Conservation (phyloP, 305 asterid species). For the Fraxinus latifolia region DNA sequence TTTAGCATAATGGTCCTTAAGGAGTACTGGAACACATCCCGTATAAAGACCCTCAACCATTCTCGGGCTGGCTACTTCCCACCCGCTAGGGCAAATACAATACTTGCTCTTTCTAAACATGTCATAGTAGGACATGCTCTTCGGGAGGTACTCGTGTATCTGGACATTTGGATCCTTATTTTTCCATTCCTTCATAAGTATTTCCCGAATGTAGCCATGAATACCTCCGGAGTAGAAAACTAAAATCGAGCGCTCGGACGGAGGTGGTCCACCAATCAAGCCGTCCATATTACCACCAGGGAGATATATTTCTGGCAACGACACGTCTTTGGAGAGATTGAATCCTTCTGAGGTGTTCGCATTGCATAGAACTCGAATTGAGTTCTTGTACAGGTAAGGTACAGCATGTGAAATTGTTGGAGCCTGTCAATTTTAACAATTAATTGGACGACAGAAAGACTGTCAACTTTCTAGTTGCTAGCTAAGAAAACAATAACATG, state of each 20-base stretch:
- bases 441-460: neutral
- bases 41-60: conserved; percentile 61
- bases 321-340: conserved; percentile 59
- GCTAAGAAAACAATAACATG: neutral
- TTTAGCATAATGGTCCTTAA: conserved; percentile 45
- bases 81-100: conserved; percentile 73
- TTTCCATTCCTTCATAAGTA: conserved; percentile 55
- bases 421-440: conserved; percentile 29
- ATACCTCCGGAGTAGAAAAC: conserved; percentile 75
- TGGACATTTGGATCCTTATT: conserved; percentile 48
- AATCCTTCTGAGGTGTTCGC: conserved; percentile 88
- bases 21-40: conserved; percentile 64
- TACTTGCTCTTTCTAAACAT: conserved; percentile 50
- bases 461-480: neutral
- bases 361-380: conserved; percentile 71
- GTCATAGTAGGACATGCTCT: conserved; percentile 35
- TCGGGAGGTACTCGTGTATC: conserved; percentile 47
- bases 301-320: conserved; percentile 76
- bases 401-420: conserved; percentile 52
- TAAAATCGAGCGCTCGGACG: conserved; percentile 48
- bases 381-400: conserved; percentile 47
- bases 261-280: conserved; percentile 69
- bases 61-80: conserved; percentile 69
- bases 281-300: conserved; percentile 59
- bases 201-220: conserved; percentile 69